A percentile compares a stretch with the other conserved stretches of the same genome.
These are phyloP conservation scores for Aquilaria malaccensis DNA, from an alignment of 345 rosid species.

Conservation along the genomic window DNA sequence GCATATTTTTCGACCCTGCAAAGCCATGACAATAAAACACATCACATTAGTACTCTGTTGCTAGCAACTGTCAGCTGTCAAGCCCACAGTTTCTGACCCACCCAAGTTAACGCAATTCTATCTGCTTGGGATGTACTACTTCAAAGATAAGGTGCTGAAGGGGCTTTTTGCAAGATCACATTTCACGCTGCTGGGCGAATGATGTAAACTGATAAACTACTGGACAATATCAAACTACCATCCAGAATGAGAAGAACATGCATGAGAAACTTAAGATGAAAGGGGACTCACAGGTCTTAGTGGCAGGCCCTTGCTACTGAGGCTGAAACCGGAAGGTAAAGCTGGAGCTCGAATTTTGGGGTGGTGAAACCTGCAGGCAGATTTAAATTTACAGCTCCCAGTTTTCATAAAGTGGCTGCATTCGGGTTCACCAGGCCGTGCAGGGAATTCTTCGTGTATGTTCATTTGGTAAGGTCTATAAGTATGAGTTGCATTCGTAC, in stretches of 20 bases:
- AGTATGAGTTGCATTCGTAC: not conserved
- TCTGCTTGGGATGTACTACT: not conserved
- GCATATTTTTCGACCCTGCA: slow-evolving; percentile 19
- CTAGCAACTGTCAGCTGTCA: not conserved
- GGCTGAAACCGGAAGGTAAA: slow-evolving; percentile 9
- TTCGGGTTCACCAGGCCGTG: slow-evolving; percentile 41
- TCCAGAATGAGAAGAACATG: not conserved
- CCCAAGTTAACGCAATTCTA: not conserved
- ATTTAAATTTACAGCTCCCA: slow-evolving; percentile 34
- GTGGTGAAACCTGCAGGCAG: slow-evolving; percentile 44
- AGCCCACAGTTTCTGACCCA: too few species aligned
- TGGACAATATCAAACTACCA: not conserved
- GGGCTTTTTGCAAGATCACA: not conserved
- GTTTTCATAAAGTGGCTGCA: slow-evolving; percentile 43
- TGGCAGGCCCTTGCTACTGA: slow-evolving; percentile 31
- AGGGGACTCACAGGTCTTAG: slow-evolving; percentile 33
- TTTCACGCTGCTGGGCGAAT: not conserved
- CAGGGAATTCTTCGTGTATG: slow-evolving; percentile 34
- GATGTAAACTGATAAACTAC: not conserved
- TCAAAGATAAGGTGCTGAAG: not conserved
- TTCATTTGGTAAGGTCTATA: slow-evolving; percentile 1
- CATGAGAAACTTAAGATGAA: not conserved
- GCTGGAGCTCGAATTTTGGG: slow-evolving; percentile 26
- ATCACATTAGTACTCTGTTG: not conserved
- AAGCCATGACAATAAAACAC: not conserved